Base-by-base conservation (phyloP, 257 asterid genomes). In the Gentiana macrophylla region DNA sequence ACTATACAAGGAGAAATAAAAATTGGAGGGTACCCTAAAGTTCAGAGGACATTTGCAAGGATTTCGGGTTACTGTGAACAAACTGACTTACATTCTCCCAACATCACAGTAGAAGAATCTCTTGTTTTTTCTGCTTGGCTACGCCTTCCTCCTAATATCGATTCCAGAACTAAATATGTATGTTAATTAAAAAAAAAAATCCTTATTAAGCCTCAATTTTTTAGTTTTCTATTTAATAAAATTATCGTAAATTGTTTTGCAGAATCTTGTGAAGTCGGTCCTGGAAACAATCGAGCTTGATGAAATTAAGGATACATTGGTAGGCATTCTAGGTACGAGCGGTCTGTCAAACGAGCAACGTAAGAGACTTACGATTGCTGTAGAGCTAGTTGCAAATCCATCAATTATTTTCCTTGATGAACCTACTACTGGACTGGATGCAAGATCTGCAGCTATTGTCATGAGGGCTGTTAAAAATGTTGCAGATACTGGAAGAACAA, bases 1-100 rank as follows among this genome's bases (percentile, higher is more conserved):
- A 56, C 32, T 24, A 37, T 56, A 44, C 50, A 56, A 33, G 65
- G 65, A 49, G 65, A 61, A 61, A 61, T 61, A 49, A 50, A 37
- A 50, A 52, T 61, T 37, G 65, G 65, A 50, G 65, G 65, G 8
- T 61, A 49, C 12, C 65, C 65, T 37, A 49, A 61, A 32, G 50
- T 61, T 32, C 56, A 50, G 38, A 50, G 37, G n/a, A 60, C 65
- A 12, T 60, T 60, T 49, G 53, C 65, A 5, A 45, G 65, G 44
- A 36, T 60, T 60, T 60, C 65, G 13, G 65, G 65, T 50, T 60
- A 60, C 56, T 60, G 56, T 59, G 63, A 59, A 12, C 63, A 56
- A 56, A 11, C 34, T 37, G 61, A 56, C 50, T 37, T 56, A 24
- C 61, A 56, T 56, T 56, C 61, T 8, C 61, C 61, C 24, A 47